A percentile compares a stretch with the other conserved stretches of the same genome.
Evolutionary conservation across 306 rosid genomes (phyloP).

Genomic region (Begonia fuchsioides): DNA sequence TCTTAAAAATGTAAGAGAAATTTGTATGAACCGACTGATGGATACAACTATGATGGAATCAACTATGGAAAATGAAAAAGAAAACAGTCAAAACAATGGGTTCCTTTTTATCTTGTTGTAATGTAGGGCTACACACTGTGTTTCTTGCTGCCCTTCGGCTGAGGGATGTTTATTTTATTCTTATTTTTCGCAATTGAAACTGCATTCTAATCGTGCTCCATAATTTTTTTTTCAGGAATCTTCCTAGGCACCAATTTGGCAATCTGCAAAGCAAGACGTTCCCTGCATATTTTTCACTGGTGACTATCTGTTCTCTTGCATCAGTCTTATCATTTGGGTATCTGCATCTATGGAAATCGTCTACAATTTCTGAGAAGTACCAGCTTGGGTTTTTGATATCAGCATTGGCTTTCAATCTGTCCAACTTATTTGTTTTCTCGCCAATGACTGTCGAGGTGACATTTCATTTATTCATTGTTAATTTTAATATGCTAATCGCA

Average conservation of each 20-base stretch:
- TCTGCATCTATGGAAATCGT: slow-evolving; percentile 83
- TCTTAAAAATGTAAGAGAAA: too few relatives aligned
- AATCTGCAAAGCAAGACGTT: slow-evolving; percentile 98
- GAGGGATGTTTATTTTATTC: too few relatives aligned
- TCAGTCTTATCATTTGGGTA: slow-evolving; percentile 75
- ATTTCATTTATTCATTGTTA: neutral
- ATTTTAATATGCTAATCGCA: neutral
- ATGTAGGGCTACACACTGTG: too few relatives aligned
- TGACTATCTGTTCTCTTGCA: slow-evolving; percentile 51
- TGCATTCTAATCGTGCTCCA: too few relatives aligned
- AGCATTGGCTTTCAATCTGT: slow-evolving; percentile 62
- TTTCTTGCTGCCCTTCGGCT: too few relatives aligned
- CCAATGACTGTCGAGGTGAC: slow-evolving; percentile 96
- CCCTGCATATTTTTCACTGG: slow-evolving; percentile 85
- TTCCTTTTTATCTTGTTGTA: too few relatives aligned
- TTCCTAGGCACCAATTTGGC: slow-evolving; percentile 97
- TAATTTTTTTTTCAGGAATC: slow-evolving; percentile 32
- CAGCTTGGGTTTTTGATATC: slow-evolving; percentile 92
- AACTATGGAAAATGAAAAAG: too few relatives aligned
- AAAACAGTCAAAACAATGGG: too few relatives aligned
- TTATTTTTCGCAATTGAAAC: too few relatives aligned
- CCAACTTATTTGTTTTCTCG: slow-evolving; percentile 76
- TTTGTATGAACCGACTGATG: too few relatives aligned
- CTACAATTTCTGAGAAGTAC: slow-evolving; percentile 57
- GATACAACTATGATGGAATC: too few relatives aligned